A percentile compares a stretch with the other conserved stretches of the same genome.
These are phyloP conservation scores for Claviceps fusiformis DNA, from an alignment of 2,329 filamentous ascomycete species.

Conservation along the genomic window DNA sequence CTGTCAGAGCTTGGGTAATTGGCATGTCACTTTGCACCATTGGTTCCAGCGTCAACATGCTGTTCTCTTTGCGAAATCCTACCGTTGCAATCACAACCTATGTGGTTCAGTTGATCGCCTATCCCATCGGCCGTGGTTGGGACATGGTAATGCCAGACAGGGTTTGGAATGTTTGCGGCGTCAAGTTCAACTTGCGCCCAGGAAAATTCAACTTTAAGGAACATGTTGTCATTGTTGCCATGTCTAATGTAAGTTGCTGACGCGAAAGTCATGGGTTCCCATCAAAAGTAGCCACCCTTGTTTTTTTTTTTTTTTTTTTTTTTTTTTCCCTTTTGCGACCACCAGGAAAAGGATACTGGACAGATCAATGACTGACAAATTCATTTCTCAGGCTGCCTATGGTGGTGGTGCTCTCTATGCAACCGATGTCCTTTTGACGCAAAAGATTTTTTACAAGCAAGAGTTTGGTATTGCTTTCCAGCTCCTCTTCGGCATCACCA, in stretches of 20 bases:
- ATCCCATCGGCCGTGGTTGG: slow-evolving; percentile 42
- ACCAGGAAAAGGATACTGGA: background rate
- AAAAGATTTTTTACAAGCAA: slow-evolving; percentile 44
- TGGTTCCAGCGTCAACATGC: slow-evolving; percentile 47
- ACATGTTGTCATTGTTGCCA: slow-evolving; percentile 47
- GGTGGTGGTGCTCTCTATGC: slow-evolving; percentile 44
- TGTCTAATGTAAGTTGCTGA: slow-evolving; percentile 41
- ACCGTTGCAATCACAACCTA: slow-evolving; percentile 47
- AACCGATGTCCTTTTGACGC: slow-evolving; percentile 34
- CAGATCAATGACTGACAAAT: background rate
- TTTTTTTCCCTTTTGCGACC: background rate
- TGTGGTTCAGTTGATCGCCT: slow-evolving; percentile 48
- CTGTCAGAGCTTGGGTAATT: slow-evolving; percentile 50
- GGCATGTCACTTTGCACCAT: slow-evolving; percentile 47
- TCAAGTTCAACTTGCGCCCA: slow-evolving; percentile 42
- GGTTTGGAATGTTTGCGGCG: slow-evolving; percentile 34
- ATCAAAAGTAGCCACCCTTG: background rate
- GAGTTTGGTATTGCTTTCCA: slow-evolving; percentile 41
- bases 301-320: background rate
- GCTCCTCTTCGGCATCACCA: slow-evolving; percentile 38
- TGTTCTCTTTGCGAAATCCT: slow-evolving; percentile 47
- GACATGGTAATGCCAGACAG: slow-evolving; percentile 40
- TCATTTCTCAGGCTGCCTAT: slow-evolving; percentile 33
- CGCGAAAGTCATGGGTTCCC: background rate
- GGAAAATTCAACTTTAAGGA: slow-evolving; percentile 50